These are phyloP conservation scores for Trichoderma atrobrunneum DNA, from an alignment of 2,329 filamentous ascomycete genomes.

Conservation along the genomic window DNA sequence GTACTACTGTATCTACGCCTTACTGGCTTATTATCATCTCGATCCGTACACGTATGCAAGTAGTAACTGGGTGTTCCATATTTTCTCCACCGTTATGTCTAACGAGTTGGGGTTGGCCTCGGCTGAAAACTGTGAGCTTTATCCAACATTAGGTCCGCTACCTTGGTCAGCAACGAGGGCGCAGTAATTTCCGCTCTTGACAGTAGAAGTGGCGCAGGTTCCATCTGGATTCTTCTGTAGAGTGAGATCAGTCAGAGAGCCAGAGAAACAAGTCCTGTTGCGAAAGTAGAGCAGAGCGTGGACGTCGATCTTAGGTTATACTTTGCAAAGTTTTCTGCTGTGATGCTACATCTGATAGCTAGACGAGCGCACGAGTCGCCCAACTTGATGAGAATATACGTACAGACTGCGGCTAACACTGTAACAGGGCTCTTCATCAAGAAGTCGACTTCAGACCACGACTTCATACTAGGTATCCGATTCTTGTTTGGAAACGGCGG, in stretches of 20 bases:
- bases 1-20: background rate
- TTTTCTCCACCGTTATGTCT: background rate
- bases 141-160: background rate
- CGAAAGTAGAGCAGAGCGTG: constrained; percentile 30
- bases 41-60: background rate
- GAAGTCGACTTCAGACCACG: too few relatives aligned
- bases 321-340: constrained; percentile 25
- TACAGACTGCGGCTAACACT: background rate
- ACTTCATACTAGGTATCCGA: background rate
- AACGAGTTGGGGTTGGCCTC: background rate
- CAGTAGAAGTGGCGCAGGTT: constrained; percentile 28
- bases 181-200: constrained; percentile 30
- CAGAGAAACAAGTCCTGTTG: constrained; percentile 27
- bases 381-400: background rate
- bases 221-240: constrained; percentile 32
- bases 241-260: constrained; percentile 28
- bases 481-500: background rate
- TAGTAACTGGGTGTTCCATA: background rate
- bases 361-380: constrained; percentile 29
- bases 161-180: constrained; percentile 23
- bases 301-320: constrained; percentile 25
- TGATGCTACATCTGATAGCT: constrained; percentile 28
- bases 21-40: background rate
- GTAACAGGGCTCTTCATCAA: background rate
- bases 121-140: background rate